phyloP scores from a whole-genome alignment of 73 alveolate species.

The Halteria grandinella region DNA sequence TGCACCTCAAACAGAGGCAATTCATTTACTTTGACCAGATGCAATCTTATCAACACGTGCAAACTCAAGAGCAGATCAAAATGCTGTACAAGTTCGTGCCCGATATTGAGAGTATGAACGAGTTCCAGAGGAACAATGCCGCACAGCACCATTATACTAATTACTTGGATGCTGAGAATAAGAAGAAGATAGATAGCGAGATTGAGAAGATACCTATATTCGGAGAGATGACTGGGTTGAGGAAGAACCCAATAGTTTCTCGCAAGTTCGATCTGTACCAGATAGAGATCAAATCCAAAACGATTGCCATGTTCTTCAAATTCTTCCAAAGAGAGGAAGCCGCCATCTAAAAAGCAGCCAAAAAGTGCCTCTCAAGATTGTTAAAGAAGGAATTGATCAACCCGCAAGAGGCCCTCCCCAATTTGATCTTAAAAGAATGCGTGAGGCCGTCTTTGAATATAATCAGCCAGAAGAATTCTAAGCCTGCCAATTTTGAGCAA shows the following conservation, averaged over 20 bases:
- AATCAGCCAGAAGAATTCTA: constrained; percentile 19
- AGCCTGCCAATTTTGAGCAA: constrained; percentile 26
- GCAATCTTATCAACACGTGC: too few species aligned
- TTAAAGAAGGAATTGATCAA: constrained; percentile 29
- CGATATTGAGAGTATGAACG: too few species aligned
- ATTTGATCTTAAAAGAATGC: constrained; percentile 57
- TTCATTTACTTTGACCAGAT: constrained; percentile 11
- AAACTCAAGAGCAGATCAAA: too few species aligned
- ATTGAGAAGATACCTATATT: too few species aligned
- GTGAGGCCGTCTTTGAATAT: constrained; percentile 62
- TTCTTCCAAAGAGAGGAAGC: constrained; percentile 60
- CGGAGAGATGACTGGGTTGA: too few species aligned
- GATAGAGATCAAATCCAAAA: constrained; percentile 41
- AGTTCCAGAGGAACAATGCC: too few species aligned
- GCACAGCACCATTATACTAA: too few species aligned
- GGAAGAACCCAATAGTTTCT: too few species aligned
- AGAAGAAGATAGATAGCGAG: too few species aligned
- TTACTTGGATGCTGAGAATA: too few species aligned
- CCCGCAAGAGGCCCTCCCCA: constrained; percentile 61
- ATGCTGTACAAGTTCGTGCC: too few species aligned
- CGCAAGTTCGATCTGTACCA: constrained; percentile 36
- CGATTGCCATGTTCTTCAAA: constrained; percentile 56
- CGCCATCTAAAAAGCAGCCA: constrained; percentile 27
- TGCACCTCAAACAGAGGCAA: constrained; percentile 24
- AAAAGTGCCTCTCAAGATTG: constrained; percentile 36